These are phyloP conservation scores for Naganishia liquefaciens DNA, from an alignment of 1,284 basidiomycete species.

Conservation along the genomic window DNA sequence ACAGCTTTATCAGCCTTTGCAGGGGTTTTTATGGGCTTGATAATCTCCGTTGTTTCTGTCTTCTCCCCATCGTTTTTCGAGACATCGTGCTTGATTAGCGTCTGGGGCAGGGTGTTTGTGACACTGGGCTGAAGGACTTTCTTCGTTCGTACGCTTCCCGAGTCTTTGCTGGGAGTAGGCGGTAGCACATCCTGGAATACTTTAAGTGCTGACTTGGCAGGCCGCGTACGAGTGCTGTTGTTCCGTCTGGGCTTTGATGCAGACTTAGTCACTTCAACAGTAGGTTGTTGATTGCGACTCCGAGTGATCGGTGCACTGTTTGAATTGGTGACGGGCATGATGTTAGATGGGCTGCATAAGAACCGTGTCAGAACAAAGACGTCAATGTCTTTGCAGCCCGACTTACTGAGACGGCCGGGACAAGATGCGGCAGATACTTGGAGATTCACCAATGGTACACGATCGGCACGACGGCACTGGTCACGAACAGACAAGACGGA, in stretches of 20 bases:
- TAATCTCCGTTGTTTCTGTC: background rate
- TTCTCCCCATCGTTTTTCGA: background rate
- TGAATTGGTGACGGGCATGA: background rate
- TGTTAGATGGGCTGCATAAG: too few species aligned
- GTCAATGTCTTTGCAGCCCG: too few species aligned
- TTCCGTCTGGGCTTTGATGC: background rate
- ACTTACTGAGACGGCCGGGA: too few species aligned
- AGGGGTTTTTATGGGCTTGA: background rate
- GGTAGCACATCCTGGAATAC: constrained; percentile 18
- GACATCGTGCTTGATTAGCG: background rate
- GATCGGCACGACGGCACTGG: too few species aligned
- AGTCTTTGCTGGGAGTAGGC: constrained; percentile 10
- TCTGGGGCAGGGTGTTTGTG: constrained; percentile 8
- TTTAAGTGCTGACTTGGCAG: constrained; percentile 3
- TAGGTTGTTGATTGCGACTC: background rate
- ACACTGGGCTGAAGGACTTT: constrained; percentile 1
- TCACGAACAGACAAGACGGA: too few species aligned
- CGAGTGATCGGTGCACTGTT: constrained; percentile 26
- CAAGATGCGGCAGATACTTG: too few species aligned
- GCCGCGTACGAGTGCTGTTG: constrained; percentile 8
- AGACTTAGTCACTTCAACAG: background rate
- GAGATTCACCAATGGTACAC: too few species aligned
- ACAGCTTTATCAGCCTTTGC: background rate
- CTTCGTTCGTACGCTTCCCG: constrained; percentile 2
- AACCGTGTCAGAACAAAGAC: too few species aligned